These are phyloP conservation scores for Haplosporangium gracile DNA, from an alignment of 192 early-diverging fungal genomes.

Conservation along the genomic window DNA sequence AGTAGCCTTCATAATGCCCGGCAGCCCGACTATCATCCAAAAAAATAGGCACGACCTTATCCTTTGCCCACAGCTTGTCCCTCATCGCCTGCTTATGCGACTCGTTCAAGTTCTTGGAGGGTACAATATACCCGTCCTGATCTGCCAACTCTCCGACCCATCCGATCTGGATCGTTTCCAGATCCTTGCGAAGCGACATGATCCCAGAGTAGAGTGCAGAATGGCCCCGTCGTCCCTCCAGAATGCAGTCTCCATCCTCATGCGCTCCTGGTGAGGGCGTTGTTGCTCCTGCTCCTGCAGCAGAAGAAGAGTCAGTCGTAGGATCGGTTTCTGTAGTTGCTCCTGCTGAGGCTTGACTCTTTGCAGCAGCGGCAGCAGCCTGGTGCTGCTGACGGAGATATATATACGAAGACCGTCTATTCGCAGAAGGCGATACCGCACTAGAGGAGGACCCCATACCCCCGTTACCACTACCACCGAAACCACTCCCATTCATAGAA, in stretches of 20 bases:
- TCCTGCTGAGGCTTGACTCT: neutral
- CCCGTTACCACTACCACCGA: neutral
- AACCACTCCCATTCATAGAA: neutral
- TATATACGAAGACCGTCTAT: neutral
- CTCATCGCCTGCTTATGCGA: constrained; percentile 66
- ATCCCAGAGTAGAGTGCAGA: constrained; percentile 93
- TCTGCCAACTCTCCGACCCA: constrained; percentile 73
- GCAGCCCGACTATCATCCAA: constrained; percentile 76
- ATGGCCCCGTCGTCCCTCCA: constrained; percentile 79
- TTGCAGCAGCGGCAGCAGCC: constrained; percentile 7
- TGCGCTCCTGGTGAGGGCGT: neutral
- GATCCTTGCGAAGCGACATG: constrained; percentile 69
- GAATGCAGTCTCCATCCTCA: constrained; percentile 51
- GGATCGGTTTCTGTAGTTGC: neutral
- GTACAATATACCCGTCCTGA: constrained; percentile 59
- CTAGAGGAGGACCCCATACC: neutral
- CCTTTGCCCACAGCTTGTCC: constrained; percentile 62
- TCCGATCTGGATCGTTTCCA: constrained; percentile 80
- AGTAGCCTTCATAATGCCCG: constrained; percentile 98
- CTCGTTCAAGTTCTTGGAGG: constrained; percentile 58
- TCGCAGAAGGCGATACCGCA: neutral
- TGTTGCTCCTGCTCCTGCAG: neutral
- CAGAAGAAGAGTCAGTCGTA: neutral
- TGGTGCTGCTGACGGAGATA: constrained; percentile 10
- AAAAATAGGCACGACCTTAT: constrained; percentile 84